phyloP scores from a whole-genome alignment of 1,284 basidiomycete genomes.

The Leccinum fuscescens region DNA sequence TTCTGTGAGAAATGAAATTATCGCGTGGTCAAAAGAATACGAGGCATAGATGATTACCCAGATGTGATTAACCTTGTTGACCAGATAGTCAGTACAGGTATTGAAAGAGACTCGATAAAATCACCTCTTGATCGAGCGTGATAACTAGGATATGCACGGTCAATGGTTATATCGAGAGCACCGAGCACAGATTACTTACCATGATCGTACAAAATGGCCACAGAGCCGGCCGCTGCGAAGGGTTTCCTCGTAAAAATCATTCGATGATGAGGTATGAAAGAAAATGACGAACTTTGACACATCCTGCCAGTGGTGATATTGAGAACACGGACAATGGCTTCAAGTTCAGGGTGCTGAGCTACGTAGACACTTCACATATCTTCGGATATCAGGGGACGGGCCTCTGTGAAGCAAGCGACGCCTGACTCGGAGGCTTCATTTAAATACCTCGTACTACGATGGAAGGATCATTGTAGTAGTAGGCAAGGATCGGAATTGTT shows the following conservation, averaged over 20 bases:
- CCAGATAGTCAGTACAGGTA: not conserved
- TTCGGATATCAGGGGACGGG: not conserved
- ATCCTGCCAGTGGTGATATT: not conserved
- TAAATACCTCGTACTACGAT: not conserved
- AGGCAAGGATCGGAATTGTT: no score
- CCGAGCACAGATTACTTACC: not conserved
- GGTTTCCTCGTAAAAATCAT: not conserved
- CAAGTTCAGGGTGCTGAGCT: not conserved
- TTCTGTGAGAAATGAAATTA: not conserved
- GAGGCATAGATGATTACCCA: constrained; percentile 4
- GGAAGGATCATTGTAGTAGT: not conserved
- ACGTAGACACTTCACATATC: not conserved
- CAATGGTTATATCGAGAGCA: not conserved
- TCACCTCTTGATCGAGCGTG: constrained; percentile 13
- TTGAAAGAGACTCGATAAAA: not conserved
- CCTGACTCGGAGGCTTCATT: not conserved
- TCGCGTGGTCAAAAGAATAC: not conserved
- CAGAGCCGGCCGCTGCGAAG: not conserved
- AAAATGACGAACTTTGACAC: constrained; percentile 1
- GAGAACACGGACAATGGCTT: not conserved
- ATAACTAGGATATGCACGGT: constrained; percentile 5
- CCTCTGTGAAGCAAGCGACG: not conserved
- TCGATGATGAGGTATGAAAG: not conserved
- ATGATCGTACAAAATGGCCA: constrained; percentile 12
- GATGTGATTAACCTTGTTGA: constrained; percentile 15